Evolutionary conservation across 2,329 filamentous ascomycete species (phyloP).

Genomic region (Xylariaceae sp.): DNA sequence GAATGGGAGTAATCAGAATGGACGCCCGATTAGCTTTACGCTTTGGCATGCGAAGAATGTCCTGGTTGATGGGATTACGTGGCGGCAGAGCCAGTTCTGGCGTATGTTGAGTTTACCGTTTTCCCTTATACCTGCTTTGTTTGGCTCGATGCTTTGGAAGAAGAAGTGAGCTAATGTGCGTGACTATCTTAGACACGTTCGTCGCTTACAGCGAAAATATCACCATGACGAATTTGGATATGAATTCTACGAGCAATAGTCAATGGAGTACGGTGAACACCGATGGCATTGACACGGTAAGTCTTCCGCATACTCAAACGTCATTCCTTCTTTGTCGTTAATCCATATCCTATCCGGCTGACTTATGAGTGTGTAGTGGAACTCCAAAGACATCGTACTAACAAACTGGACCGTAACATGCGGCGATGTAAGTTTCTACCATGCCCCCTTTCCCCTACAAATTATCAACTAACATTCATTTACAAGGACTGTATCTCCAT

Average conservation of each 20-base stretch:
- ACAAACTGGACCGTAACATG: conserved; percentile 45
- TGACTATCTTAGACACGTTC: conserved; percentile 27
- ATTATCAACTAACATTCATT: neutral
- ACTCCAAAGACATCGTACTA: conserved; percentile 44
- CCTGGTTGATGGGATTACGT: conserved; percentile 42
- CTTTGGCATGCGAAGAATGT: conserved; percentile 46
- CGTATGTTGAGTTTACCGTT: conserved; percentile 34
- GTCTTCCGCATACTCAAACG: neutral
- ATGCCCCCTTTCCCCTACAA: neutral
- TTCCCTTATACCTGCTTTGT: neutral
- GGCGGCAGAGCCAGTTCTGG: conserved; percentile 50
- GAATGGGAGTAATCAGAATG: conserved; percentile 40
- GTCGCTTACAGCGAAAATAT: conserved; percentile 47
- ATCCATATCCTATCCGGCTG: neutral
- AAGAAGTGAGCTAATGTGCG: neutral
- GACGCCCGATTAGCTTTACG: conserved; percentile 44
- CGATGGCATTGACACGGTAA: conserved; percentile 45
- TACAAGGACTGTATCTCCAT: conserved; percentile 39
- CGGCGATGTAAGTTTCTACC: conserved; percentile 33
- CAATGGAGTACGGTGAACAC: conserved; percentile 48
- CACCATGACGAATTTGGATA: conserved; percentile 52
- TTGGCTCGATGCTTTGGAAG: neutral
- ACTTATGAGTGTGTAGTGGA: conserved; percentile 35
- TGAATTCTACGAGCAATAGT: conserved; percentile 45
- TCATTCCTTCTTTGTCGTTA: neutral